phyloP scores from a whole-genome alignment of 2,329 filamentous ascomycete genomes.

The Neofusicoccum laricinum region DNA sequence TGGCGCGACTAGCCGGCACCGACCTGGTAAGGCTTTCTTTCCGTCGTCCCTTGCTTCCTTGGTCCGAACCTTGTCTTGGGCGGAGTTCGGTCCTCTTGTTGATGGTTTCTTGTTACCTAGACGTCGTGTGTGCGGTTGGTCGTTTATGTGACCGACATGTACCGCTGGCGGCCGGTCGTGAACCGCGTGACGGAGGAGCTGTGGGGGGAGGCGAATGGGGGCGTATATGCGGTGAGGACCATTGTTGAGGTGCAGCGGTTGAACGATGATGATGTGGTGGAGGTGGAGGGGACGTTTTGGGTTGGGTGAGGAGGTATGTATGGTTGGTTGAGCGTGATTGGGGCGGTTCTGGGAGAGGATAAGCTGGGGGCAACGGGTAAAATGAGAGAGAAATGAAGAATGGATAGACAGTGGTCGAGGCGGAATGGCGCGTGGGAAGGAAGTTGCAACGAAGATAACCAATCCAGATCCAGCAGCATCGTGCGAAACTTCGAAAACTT shows the following conservation, averaged over 20 bases:
- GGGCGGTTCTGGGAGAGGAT: no score
- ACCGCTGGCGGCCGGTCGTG: conserved; percentile 31
- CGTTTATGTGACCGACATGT: conserved; percentile 36
- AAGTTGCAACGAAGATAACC: no score
- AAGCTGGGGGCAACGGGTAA: no score
- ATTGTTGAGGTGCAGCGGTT: conserved; percentile 33
- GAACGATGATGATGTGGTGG: conserved; percentile 25
- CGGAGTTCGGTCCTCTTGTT: no score
- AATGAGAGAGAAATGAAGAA: no score
- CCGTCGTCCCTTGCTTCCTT: no score
- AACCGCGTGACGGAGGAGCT: conserved; percentile 32
- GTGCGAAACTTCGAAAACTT: no score
- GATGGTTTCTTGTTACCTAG: not conserved
- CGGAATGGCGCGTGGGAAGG: no score
- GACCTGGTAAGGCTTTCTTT: conserved; percentile 18
- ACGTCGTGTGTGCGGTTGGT: conserved; percentile 23
- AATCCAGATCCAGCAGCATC: no score
- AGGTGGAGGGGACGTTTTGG: conserved; percentile 19
- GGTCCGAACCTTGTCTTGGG: no score
- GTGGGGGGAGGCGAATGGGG: conserved; percentile 26
- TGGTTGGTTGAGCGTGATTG: no score
- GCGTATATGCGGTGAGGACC: conserved; percentile 28
- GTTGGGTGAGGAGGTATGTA: not conserved
- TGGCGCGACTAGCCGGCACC: conserved; percentile 29
- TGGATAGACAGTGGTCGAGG: no score